These are phyloP conservation scores for Sporothrix euskadiensis DNA, from an alignment of 2,329 filamentous ascomycete genomes.

Conservation along the genomic window DNA sequence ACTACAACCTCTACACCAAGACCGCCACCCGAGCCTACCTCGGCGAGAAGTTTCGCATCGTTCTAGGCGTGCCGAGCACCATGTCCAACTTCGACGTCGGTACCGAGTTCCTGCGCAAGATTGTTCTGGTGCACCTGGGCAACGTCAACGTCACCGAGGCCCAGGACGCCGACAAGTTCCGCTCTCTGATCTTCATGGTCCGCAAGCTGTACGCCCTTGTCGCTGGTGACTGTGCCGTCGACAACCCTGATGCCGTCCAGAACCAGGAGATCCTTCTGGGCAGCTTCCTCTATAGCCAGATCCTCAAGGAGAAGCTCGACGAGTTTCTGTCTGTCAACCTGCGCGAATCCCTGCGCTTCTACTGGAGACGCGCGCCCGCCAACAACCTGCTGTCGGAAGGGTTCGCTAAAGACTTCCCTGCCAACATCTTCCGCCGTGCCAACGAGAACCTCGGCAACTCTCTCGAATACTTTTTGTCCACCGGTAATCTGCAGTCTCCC, in stretches of 20 bases:
- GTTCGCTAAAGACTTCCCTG: slow-evolving; percentile 77
- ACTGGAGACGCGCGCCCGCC: slow-evolving; percentile 56
- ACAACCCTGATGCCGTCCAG: slow-evolving; percentile 95
- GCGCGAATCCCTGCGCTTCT: slow-evolving; percentile 57
- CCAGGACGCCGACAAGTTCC: slow-evolving; percentile 90
- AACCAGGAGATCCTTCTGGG: slow-evolving; percentile 94
- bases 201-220: slow-evolving; percentile 92
- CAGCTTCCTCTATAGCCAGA: slow-evolving; percentile 91
- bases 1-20: slow-evolving; percentile 79
- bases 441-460: slow-evolving; percentile 87
- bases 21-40: slow-evolving; percentile 81
- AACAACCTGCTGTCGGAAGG: slow-evolving; percentile 74
- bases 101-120: slow-evolving; percentile 83
- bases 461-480: slow-evolving; percentile 94
- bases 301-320: slow-evolving; percentile 90
- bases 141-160: slow-evolving; percentile 79
- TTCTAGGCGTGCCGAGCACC: slow-evolving; percentile 79
- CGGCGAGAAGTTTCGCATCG: slow-evolving; percentile 86
- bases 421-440: slow-evolving; percentile 74
- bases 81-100: slow-evolving; percentile 87
- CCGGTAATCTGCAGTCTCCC: slow-evolving; percentile 87
- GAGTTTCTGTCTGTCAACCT: slow-evolving; percentile 70
- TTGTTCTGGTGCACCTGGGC: slow-evolving; percentile 89
- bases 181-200: slow-evolving; percentile 92
- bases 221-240: slow-evolving; percentile 85